Base-by-base conservation (phyloP, 257 asterid genomes). In the Salvia hispanica region DNA sequence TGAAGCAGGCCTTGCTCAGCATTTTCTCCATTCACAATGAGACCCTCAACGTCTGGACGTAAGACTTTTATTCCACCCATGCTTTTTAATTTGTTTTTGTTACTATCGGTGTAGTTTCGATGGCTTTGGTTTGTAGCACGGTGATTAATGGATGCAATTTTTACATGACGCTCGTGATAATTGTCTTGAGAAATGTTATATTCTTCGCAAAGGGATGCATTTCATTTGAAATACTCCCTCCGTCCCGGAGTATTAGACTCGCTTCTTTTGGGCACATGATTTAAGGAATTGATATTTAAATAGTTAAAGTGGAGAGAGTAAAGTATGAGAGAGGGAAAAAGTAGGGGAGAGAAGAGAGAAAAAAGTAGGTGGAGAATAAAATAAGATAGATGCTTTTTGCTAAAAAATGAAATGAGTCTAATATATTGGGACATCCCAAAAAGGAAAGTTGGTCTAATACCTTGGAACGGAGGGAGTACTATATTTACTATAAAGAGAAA, bases 31-130 rank as follows among this genome's bases (percentile, higher is more conserved):
- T 94, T 82, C 97, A 91, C 77, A 94, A 94, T 57, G 99, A 94
- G 86, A 91, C 99, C 71, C 91, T 94, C 70, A 94, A 94, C 53
- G 87, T 94, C 65, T 94, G 97, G 99, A 91, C 99, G 97, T 88
- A 87, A 82, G 97, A 14, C 15, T 67, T 62, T 8, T 25, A 28
- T 45, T 74, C 45, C 44, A 25, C 43, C 67, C 40, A 3, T 74
- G 44, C 58, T 48, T 44, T 57, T 67, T 50, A 39, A n/a, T 15
- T 14, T 73, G 31, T 46, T 43, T 25, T 47, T 61, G 68, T 62
- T 34, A 13, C 45, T 28, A 3, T 18, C 39, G 7, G 59, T 40
- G n/a, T 39, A 21, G 44, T 50, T 46, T 68, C 16, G 10, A 3
- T 58, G 45, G 15, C 7, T 47, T n/a, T 69, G 47, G 54, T 61